Base-by-base conservation (phyloP, 345 rosid species). In the Salix dunnii region DNA sequence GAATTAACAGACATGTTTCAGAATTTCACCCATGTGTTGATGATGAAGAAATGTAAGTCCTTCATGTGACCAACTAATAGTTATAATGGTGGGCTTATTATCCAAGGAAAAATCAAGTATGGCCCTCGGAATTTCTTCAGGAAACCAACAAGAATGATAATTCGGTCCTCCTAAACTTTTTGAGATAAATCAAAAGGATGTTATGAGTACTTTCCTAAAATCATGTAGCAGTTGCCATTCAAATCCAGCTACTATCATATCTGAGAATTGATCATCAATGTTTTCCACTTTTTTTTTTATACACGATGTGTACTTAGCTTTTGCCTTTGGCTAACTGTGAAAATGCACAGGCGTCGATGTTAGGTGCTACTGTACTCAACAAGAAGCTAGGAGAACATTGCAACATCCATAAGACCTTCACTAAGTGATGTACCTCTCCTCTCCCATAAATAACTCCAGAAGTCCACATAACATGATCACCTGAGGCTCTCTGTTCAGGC, bases 361-460 rank as follows among this genome's bases (percentile, higher is more conserved):
- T 27, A 60, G 43, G 46, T 49, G 38, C 33, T 17, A 20, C 31
- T 43, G 27, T 35, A 53, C 33, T 25, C 25, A 60, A 69, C 25
- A 7, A 36, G 58, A 43, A 43, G 46, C 2, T 30, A 30, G 42
- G 36, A 14, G 27, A 71, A 23, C 21, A 16, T 33, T 71, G 63
- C 12, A 49, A 48, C 48, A 48, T 11, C 23, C n/a, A 69, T 11
- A 17, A 70, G 75, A 70, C 21, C 14, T 27, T 17, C 58, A 21
- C 25, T 58, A 65, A 35, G 38, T 36, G 9, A 49, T 55, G 3
- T 71, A 83, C 81, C 86, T 77, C 71, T 74, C 81, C 74, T 46
- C 74, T 63, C 28, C 86, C 86, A 74, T 74, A 83, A 71, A 83
- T 65, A 49, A 83, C 69, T 62, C 86, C 83, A 72, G 86, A 80